phyloP scores from a whole-genome alignment of 2,329 filamentous ascomycete genomes.

The Monilinia vaccinii-corymbosi region DNA sequence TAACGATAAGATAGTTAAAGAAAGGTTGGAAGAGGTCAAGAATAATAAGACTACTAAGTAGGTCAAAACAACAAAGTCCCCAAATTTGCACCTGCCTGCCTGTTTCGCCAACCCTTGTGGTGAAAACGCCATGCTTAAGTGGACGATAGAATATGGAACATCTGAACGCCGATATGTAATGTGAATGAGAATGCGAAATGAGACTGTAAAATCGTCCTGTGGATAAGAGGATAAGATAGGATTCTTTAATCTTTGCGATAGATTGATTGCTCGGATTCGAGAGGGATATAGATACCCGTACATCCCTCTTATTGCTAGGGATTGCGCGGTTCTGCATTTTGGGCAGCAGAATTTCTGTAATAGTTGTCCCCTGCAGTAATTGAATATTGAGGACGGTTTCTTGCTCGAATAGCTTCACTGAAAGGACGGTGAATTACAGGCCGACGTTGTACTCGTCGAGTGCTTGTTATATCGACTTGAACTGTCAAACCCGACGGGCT shows the following conservation, averaged over 20 bases:
- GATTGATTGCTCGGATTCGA: too few relatives aligned
- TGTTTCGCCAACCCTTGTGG: background rate
- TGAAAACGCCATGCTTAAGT: conserved; percentile 1
- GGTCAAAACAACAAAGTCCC: background rate
- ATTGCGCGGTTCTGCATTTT: background rate
- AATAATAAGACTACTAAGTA: background rate
- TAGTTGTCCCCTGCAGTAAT: background rate
- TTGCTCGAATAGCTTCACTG: background rate
- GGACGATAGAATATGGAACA: background rate
- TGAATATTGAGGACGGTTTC: background rate
- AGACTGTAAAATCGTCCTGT: background rate
- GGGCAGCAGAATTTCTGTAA: background rate
- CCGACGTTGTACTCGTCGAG: background rate
- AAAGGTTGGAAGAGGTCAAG: background rate
- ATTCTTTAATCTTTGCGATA: too few relatives aligned
- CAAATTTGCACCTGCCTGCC: background rate
- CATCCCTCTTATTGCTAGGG: background rate
- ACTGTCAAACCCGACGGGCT: background rate
- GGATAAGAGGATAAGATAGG: background rate
- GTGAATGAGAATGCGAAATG: background rate
- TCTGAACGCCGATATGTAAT: background rate
- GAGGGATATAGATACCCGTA: too few relatives aligned
- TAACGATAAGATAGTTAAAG: background rate
- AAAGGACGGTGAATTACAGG: background rate
- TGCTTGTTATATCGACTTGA: background rate